A percentile compares a stretch with the other conserved stretches of the same genome.
These are phyloP conservation scores for Mucor racemosus DNA, from an alignment of 371 early-diverging fungal genomes.

Conservation along the genomic window DNA sequence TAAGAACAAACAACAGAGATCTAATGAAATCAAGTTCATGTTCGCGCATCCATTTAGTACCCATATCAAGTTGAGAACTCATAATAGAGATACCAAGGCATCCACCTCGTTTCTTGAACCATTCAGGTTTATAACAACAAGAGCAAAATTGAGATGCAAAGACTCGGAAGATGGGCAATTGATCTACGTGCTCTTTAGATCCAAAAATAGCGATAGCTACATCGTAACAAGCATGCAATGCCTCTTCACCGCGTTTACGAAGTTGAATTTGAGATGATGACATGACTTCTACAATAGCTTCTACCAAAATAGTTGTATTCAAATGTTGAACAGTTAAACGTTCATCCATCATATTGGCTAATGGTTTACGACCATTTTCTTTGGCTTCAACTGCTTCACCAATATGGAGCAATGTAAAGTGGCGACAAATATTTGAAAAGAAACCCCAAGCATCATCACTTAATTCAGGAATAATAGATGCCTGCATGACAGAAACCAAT, in stretches of 20 bases:
- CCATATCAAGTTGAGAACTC: conserved; percentile 81
- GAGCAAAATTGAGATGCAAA: conserved; percentile 83
- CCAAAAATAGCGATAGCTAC: conserved; percentile 64
- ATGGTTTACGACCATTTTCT: conserved; percentile 51
- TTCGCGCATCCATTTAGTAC: conserved; percentile 87
- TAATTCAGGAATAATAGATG: conserved; percentile 67
- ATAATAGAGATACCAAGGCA: conserved; percentile 88
- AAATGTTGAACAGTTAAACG: conserved; percentile 47
- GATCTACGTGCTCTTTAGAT: conserved; percentile 64
- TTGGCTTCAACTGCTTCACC: conserved; percentile 70
- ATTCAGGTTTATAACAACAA: conserved; percentile 85
- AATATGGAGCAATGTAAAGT: conserved; percentile 78
- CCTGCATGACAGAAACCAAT: conserved; percentile 70
- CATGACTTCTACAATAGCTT: conserved; percentile 81
- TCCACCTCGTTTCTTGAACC: conserved; percentile 87
- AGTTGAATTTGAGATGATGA: conserved; percentile 69
- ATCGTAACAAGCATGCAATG: conserved; percentile 68
- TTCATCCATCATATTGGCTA: conserved; percentile 56
- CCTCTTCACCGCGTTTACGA: conserved; percentile 72
- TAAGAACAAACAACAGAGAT: conserved; percentile 90
- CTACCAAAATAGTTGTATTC: conserved; percentile 72
- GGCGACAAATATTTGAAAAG: conserved; percentile 69
- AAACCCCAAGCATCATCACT: conserved; percentile 71
- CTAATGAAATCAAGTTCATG: conserved; percentile 93
- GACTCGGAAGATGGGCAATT: conserved; percentile 75